Percentiles rank a stretch among this genome's conserved stretches.
Evolutionary conservation across 805 yeast species (phyloP).

Genomic region (Kurtzmaniella fragi): DNA sequence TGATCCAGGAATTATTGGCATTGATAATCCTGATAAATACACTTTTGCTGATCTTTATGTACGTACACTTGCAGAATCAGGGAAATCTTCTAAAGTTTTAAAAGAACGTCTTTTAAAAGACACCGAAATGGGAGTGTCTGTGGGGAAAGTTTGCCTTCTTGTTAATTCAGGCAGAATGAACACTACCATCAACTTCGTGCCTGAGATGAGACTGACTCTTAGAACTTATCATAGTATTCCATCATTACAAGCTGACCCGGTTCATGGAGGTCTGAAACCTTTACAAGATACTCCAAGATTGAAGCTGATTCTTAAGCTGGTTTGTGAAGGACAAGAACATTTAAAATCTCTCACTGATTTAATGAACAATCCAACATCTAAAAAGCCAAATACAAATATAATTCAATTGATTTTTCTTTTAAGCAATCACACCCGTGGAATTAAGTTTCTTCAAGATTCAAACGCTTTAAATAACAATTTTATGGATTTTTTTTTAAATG

Average conservation of each 20-base stretch:
- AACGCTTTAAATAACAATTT: slow-evolving; percentile 36
- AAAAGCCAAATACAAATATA: slow-evolving; percentile 50
- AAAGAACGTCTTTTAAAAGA: slow-evolving; percentile 70
- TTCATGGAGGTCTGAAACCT: slow-evolving; percentile 51
- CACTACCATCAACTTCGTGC: slow-evolving; percentile 90
- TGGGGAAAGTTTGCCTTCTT: slow-evolving; percentile 75
- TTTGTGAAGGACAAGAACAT: slow-evolving; percentile 63
- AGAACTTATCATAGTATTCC: slow-evolving; percentile 95
- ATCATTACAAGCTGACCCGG: slow-evolving; percentile 67
- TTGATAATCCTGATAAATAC: slow-evolving; percentile 39
- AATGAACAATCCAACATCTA: slow-evolving; percentile 22
- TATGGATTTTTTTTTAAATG: slow-evolving; percentile 68
- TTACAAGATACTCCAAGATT: slow-evolving; percentile 93
- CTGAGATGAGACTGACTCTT: slow-evolving; percentile 91
- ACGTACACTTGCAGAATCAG: slow-evolving; percentile 73
- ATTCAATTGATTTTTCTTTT: slow-evolving; percentile 72
- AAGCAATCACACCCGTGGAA: slow-evolving; percentile 56
- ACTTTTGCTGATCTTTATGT: slow-evolving; percentile 84
- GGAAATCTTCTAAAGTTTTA: slow-evolving; percentile 77
- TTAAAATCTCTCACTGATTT: slow-evolving; percentile 48
- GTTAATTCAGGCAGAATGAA: slow-evolving; percentile 93
- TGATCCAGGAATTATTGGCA: slow-evolving; percentile 32
- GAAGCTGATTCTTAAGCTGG: slow-evolving; percentile 83
- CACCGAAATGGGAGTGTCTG: slow-evolving; percentile 58
- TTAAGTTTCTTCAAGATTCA: slow-evolving; percentile 32